Conservation (phyloP, 1,139 yeast species). For the Blastobotrys proliferans region DNA sequence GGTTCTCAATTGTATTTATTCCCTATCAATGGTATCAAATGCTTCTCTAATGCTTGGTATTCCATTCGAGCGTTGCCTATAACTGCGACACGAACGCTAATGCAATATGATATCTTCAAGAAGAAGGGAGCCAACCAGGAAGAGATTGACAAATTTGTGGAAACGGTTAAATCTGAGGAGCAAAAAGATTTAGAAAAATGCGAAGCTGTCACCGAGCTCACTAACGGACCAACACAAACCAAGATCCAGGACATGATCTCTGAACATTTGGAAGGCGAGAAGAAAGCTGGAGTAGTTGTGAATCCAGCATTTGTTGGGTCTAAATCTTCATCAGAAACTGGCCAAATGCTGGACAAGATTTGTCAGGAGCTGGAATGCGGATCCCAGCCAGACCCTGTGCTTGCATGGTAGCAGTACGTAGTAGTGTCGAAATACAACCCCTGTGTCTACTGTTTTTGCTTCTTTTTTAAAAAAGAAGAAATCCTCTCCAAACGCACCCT, state of each 20-base stretch:
- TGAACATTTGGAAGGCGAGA: slow-evolving; percentile 10
- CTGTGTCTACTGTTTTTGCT: background rate
- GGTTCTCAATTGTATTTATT: slow-evolving; percentile 10
- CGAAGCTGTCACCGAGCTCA: too few species aligned
- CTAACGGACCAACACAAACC: slow-evolving; percentile 4
- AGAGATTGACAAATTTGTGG: slow-evolving; percentile 7
- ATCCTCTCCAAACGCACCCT: background rate
- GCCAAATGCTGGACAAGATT: slow-evolving; percentile 13
- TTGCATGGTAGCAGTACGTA: slow-evolving; percentile 10
- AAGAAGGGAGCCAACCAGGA: slow-evolving; percentile 11
- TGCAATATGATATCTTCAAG: slow-evolving; percentile 13
- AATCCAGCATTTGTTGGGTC: slow-evolving; percentile 14
- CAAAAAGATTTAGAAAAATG: slow-evolving; percentile 10
- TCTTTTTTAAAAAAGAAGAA: background rate
- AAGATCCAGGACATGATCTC: slow-evolving; percentile 7
- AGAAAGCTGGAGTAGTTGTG: slow-evolving; percentile 8
- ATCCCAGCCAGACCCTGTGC: slow-evolving; percentile 9
- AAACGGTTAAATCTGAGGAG: slow-evolving; percentile 4
- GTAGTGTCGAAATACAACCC: background rate
- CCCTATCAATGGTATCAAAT: slow-evolving; percentile 11
- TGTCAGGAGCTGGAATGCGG: slow-evolving; percentile 16
- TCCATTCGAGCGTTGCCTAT: slow-evolving; percentile 13
- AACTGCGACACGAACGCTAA: slow-evolving; percentile 9
- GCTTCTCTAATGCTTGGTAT: slow-evolving; percentile 13
- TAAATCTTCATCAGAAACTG: slow-evolving; percentile 10